Evolutionary conservation across 352 stramenopile species (phyloP), one percentile per base, ranked within the genome.

Genomic region (Globisporangium rhizosaccharum): DNA sequence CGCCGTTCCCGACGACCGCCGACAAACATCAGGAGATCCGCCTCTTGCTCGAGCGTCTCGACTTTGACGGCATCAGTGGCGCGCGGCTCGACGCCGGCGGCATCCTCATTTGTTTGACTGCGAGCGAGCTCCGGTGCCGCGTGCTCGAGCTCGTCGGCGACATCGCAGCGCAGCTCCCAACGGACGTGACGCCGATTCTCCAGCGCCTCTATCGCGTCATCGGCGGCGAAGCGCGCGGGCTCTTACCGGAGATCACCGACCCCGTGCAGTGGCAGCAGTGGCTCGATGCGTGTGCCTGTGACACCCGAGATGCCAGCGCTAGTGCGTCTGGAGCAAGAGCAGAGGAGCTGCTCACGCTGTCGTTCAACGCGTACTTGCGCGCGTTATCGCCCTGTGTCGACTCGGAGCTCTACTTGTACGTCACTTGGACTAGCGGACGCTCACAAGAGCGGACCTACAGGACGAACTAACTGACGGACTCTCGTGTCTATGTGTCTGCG

Each of bases 391-490:
- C 80, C 5, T 65, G 72, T 1, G 80, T 80, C 15, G 71, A 91
- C 62, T 89, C 84, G 23, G 82, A 94, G 55, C 60, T 89, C 11
- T 94, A 89, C 63, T 94, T 94, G 81, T 92, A 79, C 49, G 83
- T 89, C 18, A 9, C 18, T 0, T 20, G 41, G 5, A 12, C 10
- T 62, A 20, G 17, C 47, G 33, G 33, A 39, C 33, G 7, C 33
- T 39, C 33, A 33, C n/a, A 33, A 33, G 28, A 33, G 28, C 6
- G 28, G 28, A 33, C 28, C 28, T 7, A 33, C 28, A 33, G 28
- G 28, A 33, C 28, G 2, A 33, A 33, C 14, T 39, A 2, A 45
- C 41, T 45, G 41, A 44, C 17, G 39, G 39, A 18, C 1, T 10
- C n/a, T 15, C 20, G 20, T 41, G 20, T 30, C 36, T 10, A 48